Base-by-base conservation (phyloP, 208 protist genomes). In the Polymyxa betae region DNA sequence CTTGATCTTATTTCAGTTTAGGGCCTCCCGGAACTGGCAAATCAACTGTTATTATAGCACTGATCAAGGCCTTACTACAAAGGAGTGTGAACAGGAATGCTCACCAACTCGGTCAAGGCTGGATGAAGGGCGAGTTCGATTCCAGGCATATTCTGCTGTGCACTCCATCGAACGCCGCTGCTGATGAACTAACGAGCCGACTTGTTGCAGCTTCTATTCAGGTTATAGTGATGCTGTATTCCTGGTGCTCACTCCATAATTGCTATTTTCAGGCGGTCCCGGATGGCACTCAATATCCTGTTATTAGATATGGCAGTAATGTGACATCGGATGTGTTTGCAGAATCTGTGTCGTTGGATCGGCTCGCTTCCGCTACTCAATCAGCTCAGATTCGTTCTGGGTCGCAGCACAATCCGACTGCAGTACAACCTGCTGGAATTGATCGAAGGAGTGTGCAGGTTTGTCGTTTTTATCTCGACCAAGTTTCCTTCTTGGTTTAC, bases 151-250 rank as follows among this genome's bases (percentile, higher is more conserved):
- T 91, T 24, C 89, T 93, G 38, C 72, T 93, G 20, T 93, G 91
- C 72, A 90, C 91, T n/a, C 91, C 89, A 24, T 93, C 91, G n/a
- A 93, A 93, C 77, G 89, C 77, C 16, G 91, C 91, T 0, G 77
- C 91, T 0, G 91, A 93, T 82, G 90, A 93, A 49, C 68, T 93
- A 0, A 32, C 66, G 0, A 0, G 45, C 32, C 49, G 90, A 0
- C 45, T 93, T 0, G 35, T 91, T 1, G 40, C 0, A 68, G 1
- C 43, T 16, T 38, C 5, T 43, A 82, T 82, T 35, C 72, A 82
- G 49, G 49, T 60, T 29, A 5, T 60, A 29, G 5, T 60, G 49
- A 60, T 24, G 49, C 24, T 60, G 49, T 60, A 24, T 5, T 24
- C 24, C 49, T 60, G 5, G 24, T 60, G 5, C 24, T 60, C 24